Percentiles rank a stretch among this genome's conserved stretches.
Evolutionary conservation across 805 yeast species (phyloP).

Genomic region (Starmera dryadoides): DNA sequence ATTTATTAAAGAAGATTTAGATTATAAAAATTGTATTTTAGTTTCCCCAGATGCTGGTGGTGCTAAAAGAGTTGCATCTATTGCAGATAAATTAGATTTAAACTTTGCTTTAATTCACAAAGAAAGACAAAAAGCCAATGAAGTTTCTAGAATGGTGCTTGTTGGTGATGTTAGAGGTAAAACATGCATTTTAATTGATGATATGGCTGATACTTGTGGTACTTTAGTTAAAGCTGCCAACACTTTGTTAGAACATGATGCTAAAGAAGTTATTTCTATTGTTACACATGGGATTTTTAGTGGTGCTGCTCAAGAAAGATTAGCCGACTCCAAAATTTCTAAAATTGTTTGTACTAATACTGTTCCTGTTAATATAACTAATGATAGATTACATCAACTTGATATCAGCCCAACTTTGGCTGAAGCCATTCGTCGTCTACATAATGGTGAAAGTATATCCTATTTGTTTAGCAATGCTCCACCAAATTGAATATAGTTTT

Average conservation of each 20-base stretch:
- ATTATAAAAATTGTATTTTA: constrained; percentile 57
- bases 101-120: constrained; percentile 82
- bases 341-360: constrained; percentile 76
- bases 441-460: constrained; percentile 93
- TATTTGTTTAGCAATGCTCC: constrained; percentile 75
- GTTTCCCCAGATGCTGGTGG: constrained; percentile 91
- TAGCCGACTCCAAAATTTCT: constrained; percentile 60
- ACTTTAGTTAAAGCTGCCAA: constrained; percentile 81
- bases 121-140: constrained; percentile 78
- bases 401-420: constrained; percentile 86
- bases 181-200: constrained; percentile 73
- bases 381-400: constrained; percentile 60
- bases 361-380: constrained; percentile 70
- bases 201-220: constrained; percentile 89
- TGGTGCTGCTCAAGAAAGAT: constrained; percentile 65
- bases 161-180: constrained; percentile 80
- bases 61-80: constrained; percentile 81
- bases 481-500: not conserved
- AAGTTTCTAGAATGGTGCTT: constrained; percentile 75
- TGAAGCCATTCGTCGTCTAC: constrained; percentile 89
- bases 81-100: constrained; percentile 72
- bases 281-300: constrained; percentile 78
- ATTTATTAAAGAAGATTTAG: constrained; percentile 58
- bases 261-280: constrained; percentile 69
- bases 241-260: constrained; percentile 57